Percentiles rank a stretch among this genome's conserved stretches.
Conservation (phyloP, 257 asterid genomes). For the Rauvolfia tetraphylla region DNA sequence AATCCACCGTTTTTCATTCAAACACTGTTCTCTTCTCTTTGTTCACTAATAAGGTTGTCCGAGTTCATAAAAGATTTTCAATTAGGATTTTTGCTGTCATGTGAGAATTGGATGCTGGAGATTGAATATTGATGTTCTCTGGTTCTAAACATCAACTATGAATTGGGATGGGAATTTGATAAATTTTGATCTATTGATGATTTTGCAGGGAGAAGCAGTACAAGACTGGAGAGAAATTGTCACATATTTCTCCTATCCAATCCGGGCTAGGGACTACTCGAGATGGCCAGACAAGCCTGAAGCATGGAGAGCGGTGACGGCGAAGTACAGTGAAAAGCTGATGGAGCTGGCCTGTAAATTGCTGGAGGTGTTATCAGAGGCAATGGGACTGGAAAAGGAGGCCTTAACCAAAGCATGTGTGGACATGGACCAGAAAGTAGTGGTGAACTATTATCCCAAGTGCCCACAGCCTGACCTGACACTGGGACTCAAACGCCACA, state of each 20-base stretch:
- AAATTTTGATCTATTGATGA: background rate
- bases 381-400: conserved; percentile 72
- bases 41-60: no score
- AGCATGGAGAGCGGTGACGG: conserved; percentile 58
- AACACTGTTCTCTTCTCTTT: no score
- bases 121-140: no score
- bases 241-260: conserved; percentile 74
- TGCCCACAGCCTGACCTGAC: conserved; percentile 88
- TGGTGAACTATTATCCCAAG: conserved; percentile 79
- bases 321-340: conserved; percentile 47
- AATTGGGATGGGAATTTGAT: background rate
- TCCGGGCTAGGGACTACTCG: conserved; percentile 59
- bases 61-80: no score
- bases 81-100: no score
- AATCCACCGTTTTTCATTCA: no score
- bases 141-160: background rate
- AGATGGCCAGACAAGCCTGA: conserved; percentile 86
- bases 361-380: conserved; percentile 62
- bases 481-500: conserved; percentile 74
- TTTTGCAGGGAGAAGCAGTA: conserved; percentile 65
- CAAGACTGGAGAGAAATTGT: conserved; percentile 93
- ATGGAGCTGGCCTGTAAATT: conserved; percentile 59
- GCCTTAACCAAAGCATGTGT: conserved; percentile 69
- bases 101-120: no score
- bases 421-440: conserved; percentile 87